Percentiles rank a stretch among this genome's conserved stretches.
Conservation (phyloP, 805 yeast genomes). For the Saccharomycopsis microspora region DNA sequence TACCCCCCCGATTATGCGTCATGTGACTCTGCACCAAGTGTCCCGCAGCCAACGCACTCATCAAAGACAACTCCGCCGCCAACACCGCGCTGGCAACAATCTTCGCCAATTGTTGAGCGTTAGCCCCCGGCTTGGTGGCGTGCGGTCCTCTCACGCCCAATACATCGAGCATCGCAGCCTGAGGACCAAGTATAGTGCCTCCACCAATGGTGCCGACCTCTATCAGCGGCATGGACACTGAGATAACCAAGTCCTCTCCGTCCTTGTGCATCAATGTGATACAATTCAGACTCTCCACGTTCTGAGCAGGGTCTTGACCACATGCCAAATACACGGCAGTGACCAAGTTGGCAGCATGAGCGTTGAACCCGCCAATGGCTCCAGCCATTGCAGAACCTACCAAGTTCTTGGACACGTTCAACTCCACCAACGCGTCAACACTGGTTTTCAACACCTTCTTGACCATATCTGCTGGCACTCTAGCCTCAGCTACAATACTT, state of each 20-base stretch:
- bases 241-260: slow-evolving; percentile 73
- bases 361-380: slow-evolving; percentile 94
- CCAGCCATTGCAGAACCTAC: slow-evolving; percentile 99
- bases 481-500: slow-evolving; percentile 93
- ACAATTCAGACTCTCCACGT: slow-evolving; percentile 95
- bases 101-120: slow-evolving; percentile 87
- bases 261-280: slow-evolving; percentile 85
- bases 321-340: slow-evolving; percentile 92
- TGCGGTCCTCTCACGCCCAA: slow-evolving; percentile 95
- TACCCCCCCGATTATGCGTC: slow-evolving; percentile 53
- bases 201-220: slow-evolving; percentile 99
- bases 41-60: slow-evolving; percentile 97
- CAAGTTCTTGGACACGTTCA: slow-evolving; percentile 80
- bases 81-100: slow-evolving; percentile 90
- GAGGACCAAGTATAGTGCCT: slow-evolving; percentile 96
- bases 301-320: slow-evolving; percentile 99
- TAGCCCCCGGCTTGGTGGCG: slow-evolving; percentile 85
- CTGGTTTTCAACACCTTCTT: slow-evolving; percentile 77
- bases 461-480: slow-evolving; percentile 75
- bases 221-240: slow-evolving; percentile 98
- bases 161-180: slow-evolving; percentile 88
- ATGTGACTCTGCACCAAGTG: slow-evolving; percentile 96
- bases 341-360: slow-evolving; percentile 94
- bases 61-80: slow-evolving; percentile 90
- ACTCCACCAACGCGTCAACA: slow-evolving; percentile 83